A percentile compares a stretch with the other conserved stretches of the same genome.
Conservation (phyloP, 78 protist genomes). For the Polysphondylium violaceum region DNA sequence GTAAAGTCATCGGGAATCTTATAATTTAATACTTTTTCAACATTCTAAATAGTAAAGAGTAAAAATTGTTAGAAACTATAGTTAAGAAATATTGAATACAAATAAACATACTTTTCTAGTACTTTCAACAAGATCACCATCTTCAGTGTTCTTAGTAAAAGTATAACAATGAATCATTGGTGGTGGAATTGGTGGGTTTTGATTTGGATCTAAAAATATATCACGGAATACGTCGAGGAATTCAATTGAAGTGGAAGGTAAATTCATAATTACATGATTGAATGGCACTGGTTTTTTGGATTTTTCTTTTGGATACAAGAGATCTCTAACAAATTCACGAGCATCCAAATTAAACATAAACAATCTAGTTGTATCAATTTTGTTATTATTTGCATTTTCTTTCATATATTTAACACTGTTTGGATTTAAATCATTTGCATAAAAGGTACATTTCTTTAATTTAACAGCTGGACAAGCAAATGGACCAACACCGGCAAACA, state of each 20-base stretch:
- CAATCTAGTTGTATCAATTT: conserved; percentile 24
- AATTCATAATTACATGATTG: conserved; percentile 92
- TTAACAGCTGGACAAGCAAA: conserved; percentile 96
- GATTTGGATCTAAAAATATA: conserved; percentile 9
- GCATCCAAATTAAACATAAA: conserved; percentile 81
- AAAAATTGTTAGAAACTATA: no score
- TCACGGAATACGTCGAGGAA: conserved; percentile 88
- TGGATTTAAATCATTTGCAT: conserved; percentile 98
- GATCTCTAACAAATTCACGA: conserved; percentile 66
- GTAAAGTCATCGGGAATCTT: conserved; percentile 9
- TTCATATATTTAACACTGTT: conserved; percentile 67
- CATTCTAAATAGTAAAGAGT: conserved; percentile 17
- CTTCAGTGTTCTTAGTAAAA: not conserved
- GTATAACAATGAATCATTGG: conserved; percentile 51
- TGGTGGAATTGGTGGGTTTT: conserved; percentile 50
- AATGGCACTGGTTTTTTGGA: not conserved
- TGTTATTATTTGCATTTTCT: conserved; percentile 83
- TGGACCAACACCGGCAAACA: conserved; percentile 98
- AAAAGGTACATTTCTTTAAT: conserved; percentile 62
- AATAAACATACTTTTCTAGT: no score
- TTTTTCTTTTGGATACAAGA: not conserved
- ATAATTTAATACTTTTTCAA: conserved; percentile 16
- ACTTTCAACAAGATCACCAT: not conserved
- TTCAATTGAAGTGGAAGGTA: conserved; percentile 92
- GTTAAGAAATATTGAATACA: no score